phyloP scores from a whole-genome alignment of 345 rosid species.

The Corchorus capsularis region DNA sequence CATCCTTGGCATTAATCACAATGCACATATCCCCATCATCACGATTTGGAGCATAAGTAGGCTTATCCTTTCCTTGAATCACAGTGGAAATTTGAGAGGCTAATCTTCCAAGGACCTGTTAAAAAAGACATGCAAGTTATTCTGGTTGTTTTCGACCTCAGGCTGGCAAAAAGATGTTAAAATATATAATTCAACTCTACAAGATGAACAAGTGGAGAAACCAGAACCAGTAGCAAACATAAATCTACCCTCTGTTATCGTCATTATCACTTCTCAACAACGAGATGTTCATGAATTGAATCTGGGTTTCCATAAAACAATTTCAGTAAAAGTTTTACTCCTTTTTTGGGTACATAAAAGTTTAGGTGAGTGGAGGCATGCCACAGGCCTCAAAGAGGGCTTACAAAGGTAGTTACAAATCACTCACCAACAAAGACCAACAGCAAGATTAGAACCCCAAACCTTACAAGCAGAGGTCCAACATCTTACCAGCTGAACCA shows the following conservation, averaged over 20 bases:
- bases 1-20: conserved; percentile 94
- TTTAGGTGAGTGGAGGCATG: no score
- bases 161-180: no score
- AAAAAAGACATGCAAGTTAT: conserved; percentile 2
- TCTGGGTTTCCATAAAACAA: not conserved
- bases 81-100: conserved; percentile 94
- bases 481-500: no score
- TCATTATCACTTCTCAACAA: no score
- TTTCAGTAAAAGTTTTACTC: not conserved
- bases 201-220: not conserved
- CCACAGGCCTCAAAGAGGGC: no score
- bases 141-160: not conserved
- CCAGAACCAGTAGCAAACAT: not conserved
- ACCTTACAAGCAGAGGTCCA: no score
- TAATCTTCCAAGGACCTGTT: conserved; percentile 91
- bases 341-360: not conserved
- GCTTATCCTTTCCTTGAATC: conserved; percentile 96
- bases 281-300: no score
- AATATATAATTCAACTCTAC: no score
- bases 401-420: no score
- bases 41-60: conserved; percentile 83
- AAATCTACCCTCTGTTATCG: no score
- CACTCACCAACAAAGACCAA: no score
- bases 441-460: no score
- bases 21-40: conserved; percentile 97